Conservation (phyloP, 805 yeast genomes). For the Saccharomyces jurei region DNA sequence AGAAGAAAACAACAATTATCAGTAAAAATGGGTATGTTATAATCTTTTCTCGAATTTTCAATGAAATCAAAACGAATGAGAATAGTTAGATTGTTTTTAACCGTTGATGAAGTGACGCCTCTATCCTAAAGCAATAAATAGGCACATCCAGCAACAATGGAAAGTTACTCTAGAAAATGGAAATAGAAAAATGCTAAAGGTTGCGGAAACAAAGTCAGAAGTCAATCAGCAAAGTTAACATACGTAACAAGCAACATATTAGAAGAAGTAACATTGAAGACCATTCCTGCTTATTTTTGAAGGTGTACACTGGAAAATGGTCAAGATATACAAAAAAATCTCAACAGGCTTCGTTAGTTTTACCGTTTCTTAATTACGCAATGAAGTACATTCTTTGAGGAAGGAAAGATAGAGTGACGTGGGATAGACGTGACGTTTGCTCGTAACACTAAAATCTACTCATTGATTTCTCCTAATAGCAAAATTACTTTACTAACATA, state of each 20-base stretch:
- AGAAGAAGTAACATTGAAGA: not conserved
- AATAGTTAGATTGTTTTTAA: not conserved
- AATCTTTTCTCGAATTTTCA: not conserved
- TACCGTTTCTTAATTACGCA: not conserved
- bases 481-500: not conserved
- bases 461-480: not conserved
- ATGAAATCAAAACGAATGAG: not conserved
- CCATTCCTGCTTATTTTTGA: not conserved
- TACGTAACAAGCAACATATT: not conserved
- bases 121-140: not conserved
- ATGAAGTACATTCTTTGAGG: not conserved
- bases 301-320: not conserved
- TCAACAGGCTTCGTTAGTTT: not conserved
- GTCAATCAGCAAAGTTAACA: not conserved
- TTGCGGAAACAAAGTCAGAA: not conserved
- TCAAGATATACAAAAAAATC: not conserved
- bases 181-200: not conserved
- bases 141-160: not conserved
- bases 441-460: not conserved
- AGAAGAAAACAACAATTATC: constrained; percentile 6
- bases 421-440: not conserved
- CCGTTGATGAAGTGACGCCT: not conserved
- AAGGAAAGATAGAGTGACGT: not conserved
- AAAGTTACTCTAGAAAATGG: not conserved
- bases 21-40: constrained; percentile 14